Percentiles rank a stretch among this genome's conserved stretches.
These are phyloP conservation scores for Fraxinus angustifolia DNA, from an alignment of 305 asterid species.

Conservation along the genomic window DNA sequence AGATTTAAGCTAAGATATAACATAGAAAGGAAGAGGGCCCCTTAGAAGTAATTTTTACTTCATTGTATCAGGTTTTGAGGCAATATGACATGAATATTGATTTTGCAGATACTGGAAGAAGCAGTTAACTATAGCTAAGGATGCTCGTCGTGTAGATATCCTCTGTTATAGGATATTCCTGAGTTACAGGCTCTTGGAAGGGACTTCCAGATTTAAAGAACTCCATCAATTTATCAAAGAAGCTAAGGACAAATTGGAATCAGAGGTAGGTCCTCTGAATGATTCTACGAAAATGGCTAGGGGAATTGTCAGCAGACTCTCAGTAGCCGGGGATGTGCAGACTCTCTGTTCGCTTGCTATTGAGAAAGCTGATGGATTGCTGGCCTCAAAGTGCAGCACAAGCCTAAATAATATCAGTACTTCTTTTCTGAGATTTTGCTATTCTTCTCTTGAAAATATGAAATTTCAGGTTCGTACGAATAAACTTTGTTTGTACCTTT, in stretches of 20 bases:
- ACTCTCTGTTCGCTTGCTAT: constrained; percentile 71
- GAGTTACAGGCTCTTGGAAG: constrained; percentile 76
- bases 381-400: constrained; percentile 34
- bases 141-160: constrained; percentile 76
- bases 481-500: constrained; percentile 19
- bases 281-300: constrained; percentile 85
- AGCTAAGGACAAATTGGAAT: constrained; percentile 75
- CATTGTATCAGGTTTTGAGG: not conserved
- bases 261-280: constrained; percentile 75
- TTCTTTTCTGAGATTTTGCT: not conserved
- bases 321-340: constrained; percentile 72
- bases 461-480: constrained; percentile 9
- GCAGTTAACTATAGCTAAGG: constrained; percentile 77
- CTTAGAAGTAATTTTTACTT: not conserved
- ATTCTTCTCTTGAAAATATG: constrained; percentile 8
- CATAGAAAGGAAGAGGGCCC: not conserved
- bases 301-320: constrained; percentile 80
- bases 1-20: not conserved
- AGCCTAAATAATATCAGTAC: constrained; percentile 42
- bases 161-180: constrained; percentile 74
- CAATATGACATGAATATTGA: not conserved
- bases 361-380: constrained; percentile 72
- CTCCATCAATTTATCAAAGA: constrained; percentile 68
- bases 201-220: constrained; percentile 68
- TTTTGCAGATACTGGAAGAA: constrained; percentile 77